A percentile compares a stretch with the other conserved stretches of the same genome.
These are phyloP conservation scores for Lactarius pseudohatsudake DNA, from an alignment of 768 basidiomycete genomes.

Conservation along the genomic window DNA sequence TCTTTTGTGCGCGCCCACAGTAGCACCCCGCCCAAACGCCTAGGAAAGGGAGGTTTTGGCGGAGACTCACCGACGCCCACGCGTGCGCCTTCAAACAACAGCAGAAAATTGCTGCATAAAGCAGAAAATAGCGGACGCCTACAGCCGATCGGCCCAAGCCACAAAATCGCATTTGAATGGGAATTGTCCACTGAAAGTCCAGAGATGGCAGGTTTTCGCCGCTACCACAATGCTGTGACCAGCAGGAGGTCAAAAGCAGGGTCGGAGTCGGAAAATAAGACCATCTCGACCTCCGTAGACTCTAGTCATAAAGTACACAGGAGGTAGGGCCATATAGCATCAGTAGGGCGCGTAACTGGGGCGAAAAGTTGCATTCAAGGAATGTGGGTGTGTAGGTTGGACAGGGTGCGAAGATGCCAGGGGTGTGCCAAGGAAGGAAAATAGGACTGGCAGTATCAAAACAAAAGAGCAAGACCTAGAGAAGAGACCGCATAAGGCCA, in stretches of 20 bases:
- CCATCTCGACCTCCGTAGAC: background rate
- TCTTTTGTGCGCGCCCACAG: conserved; percentile 14
- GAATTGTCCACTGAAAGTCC: background rate
- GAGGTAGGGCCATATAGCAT: background rate
- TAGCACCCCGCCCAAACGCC: conserved; percentile 7
- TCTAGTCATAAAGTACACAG: background rate
- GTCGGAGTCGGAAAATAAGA: conserved; percentile 10
- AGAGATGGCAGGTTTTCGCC: background rate
- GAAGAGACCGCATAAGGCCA: background rate
- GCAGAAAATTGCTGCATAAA: background rate
- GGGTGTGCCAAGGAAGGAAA: background rate
- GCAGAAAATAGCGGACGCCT: conserved; percentile 1
- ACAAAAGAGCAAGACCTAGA: background rate
- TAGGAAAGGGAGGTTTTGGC: conserved; percentile 13
- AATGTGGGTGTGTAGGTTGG: background rate
- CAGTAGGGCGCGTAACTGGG: background rate
- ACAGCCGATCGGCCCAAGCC: conserved; percentile 12
- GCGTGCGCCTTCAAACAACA: conserved; percentile 5
- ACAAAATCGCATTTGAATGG: conserved; percentile 1
- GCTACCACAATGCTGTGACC: background rate
- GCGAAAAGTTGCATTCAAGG: background rate
- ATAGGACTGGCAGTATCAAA: background rate
- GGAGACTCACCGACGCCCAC: conserved; percentile 12
- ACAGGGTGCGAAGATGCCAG: background rate
- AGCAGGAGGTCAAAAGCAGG: background rate